These are phyloP conservation scores for Nymphaea thermarum DNA, from an alignment of 164 flowering plant species.

Conservation along the genomic window DNA sequence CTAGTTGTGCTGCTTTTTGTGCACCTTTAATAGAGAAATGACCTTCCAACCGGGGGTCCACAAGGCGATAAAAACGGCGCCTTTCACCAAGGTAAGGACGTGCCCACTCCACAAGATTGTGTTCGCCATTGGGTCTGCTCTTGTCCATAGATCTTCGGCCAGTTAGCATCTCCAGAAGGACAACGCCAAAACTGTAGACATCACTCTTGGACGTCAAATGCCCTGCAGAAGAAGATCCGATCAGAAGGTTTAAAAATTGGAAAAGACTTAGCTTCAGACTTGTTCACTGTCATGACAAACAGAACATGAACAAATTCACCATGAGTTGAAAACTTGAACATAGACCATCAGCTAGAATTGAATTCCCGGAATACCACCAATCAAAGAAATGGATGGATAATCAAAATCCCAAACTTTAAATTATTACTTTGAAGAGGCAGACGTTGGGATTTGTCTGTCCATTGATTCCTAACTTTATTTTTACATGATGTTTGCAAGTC, in stretches of 20 bases:
- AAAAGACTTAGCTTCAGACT: no score
- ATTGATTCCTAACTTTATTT: no score
- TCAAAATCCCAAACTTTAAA: no score
- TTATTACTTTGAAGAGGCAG: no score
- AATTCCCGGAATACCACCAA: no score
- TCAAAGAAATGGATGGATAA: no score
- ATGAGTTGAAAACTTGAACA: no score
- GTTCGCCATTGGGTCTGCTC: slow-evolving; percentile 80
- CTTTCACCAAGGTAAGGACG: slow-evolving; percentile 72
- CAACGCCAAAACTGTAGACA: slow-evolving; percentile 91
- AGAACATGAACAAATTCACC: no score
- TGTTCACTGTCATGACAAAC: no score
- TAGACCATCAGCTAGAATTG: no score
- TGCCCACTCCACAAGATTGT: slow-evolving; percentile 91
- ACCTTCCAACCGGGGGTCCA: slow-evolving; percentile 85
- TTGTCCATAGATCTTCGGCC: slow-evolving; percentile 94
- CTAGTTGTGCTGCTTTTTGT: slow-evolving; percentile 68
- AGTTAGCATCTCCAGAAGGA: slow-evolving; percentile 77
- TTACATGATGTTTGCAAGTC: no score
- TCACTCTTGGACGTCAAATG: slow-evolving; percentile 86
- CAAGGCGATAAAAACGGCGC: slow-evolving; percentile 52
- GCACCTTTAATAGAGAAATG: slow-evolving; percentile 84
- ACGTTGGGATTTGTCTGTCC: no score
- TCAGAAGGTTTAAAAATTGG: not conserved
- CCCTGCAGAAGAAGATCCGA: slow-evolving; percentile 26